Conservation (phyloP, 2,329 filamentous ascomycete genomes). For the Diaporthe longicolla region DNA sequence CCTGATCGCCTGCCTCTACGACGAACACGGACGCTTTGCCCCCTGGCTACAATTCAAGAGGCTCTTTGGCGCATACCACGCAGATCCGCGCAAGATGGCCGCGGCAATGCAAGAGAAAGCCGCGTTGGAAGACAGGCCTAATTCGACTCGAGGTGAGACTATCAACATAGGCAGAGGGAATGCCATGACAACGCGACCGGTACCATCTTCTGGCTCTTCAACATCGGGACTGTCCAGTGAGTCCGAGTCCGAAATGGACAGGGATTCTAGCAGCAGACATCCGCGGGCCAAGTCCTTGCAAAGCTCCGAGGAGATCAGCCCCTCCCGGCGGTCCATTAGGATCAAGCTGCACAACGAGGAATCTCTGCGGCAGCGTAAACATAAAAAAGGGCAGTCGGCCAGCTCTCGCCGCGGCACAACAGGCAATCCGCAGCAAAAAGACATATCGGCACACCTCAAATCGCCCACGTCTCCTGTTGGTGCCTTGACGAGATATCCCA, state of each 20-base stretch:
- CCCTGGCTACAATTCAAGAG: slow-evolving; percentile 80
- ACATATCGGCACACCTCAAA: slow-evolving; percentile 86
- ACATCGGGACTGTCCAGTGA: slow-evolving; percentile 80
- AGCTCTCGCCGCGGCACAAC: slow-evolving; percentile 59
- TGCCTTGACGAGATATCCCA: slow-evolving; percentile 89
- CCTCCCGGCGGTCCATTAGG: slow-evolving; percentile 83
- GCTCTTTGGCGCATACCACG: slow-evolving; percentile 67
- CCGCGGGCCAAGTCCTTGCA: slow-evolving; percentile 74
- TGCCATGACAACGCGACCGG: slow-evolving; percentile 45
- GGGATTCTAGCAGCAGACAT: slow-evolving; percentile 60
- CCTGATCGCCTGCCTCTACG: slow-evolving; percentile 85
- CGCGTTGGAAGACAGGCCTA: slow-evolving; percentile 50
- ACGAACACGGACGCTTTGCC: slow-evolving; percentile 83
- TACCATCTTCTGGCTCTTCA: slow-evolving; percentile 62
- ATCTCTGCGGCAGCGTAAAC: slow-evolving; percentile 79
- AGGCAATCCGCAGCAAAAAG: slow-evolving; percentile 54
- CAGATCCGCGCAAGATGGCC: slow-evolving; percentile 64
- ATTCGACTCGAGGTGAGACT: slow-evolving; percentile 46
- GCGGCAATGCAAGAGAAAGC: slow-evolving; percentile 53
- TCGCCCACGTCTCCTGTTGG: slow-evolving; percentile 89
- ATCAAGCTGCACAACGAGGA: slow-evolving; percentile 92
- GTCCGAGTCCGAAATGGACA: slow-evolving; percentile 72
- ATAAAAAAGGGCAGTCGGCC: slow-evolving; percentile 71
- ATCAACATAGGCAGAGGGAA: slow-evolving; percentile 44
- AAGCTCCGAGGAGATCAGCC: slow-evolving; percentile 74